Conservation (phyloP, 1,284 basidiomycete genomes). For the Neonothopanus nambi region DNA sequence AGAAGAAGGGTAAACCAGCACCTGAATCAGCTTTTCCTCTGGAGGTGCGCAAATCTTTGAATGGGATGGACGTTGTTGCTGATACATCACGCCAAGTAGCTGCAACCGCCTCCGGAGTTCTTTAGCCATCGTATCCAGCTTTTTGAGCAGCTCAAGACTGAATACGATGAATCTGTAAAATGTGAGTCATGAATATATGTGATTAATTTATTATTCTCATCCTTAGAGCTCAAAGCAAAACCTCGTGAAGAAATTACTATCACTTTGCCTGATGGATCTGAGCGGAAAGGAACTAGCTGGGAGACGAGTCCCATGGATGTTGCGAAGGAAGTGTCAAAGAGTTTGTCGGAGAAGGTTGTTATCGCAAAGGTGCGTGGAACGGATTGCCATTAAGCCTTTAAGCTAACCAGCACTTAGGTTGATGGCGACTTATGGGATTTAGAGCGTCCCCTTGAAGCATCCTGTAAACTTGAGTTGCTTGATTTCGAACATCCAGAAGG, state of each 20-base stretch:
- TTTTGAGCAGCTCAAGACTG: conserved; percentile 87
- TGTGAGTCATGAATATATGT: conserved; percentile 50
- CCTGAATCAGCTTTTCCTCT: conserved; percentile 52
- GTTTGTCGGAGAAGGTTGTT: conserved; percentile 86
- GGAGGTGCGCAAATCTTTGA: conserved; percentile 48
- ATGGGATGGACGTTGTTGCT: conserved; percentile 12
- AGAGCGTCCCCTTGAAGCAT: conserved; percentile 87
- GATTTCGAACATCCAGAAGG: conserved; percentile 97
- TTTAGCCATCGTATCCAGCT: conserved; percentile 90
- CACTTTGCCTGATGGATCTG: conserved; percentile 87
- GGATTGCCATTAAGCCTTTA: background rate
- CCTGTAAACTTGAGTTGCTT: conserved; percentile 82
- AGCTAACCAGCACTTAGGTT: conserved; percentile 51
- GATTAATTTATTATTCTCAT: conserved; percentile 6
- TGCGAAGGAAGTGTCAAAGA: conserved; percentile 86
- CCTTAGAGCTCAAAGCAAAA: conserved; percentile 57
- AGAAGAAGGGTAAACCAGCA: conserved; percentile 50
- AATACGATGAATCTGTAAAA: conserved; percentile 82
- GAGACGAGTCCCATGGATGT: conserved; percentile 96
- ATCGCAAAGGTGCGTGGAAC: conserved; percentile 81
- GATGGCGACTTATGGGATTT: conserved; percentile 94
- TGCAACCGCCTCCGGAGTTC: conserved; percentile 84
- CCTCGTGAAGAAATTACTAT: conserved; percentile 83
- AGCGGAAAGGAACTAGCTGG: conserved; percentile 86
- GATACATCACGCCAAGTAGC: conserved; percentile 38